Evolutionary conservation across 805 yeast species (phyloP), one percentile per base, ranked within the genome.

Genomic region (Pichia manshurica): DNA sequence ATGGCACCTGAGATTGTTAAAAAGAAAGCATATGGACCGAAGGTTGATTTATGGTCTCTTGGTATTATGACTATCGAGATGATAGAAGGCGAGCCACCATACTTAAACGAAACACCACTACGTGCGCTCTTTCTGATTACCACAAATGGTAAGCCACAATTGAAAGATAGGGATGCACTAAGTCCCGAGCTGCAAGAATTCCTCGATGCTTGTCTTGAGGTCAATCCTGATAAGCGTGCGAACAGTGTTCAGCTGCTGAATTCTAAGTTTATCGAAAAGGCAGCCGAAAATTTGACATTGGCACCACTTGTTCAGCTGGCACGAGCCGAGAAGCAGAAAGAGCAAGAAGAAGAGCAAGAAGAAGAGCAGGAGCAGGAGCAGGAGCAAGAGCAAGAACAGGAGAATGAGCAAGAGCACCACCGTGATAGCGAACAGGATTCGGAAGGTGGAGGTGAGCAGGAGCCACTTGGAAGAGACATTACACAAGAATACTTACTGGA

Each of bases 1-100:
- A 84, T 84, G 93, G 93, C 93, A 0, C 93, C 93, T 1, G 93
- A 84, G 64, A 89, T 84, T 39, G 89, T 84, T 35, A 80, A 79
- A 56, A 87, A 82, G 58, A 82, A 84, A 58, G 88, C 84, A 53
- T 84, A 84, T 59, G 93, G 84, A 42, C 87, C 84, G 44, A 85
- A 85, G 61, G 88, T 84, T 23, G 93, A 84, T 59, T 82, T 85
- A 21, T 84, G 93, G 93, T 81, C 87, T 3, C 66, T 84, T 49
- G 93, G 93, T 40, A 85, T 84, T 53, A 84, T 84, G 93, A 82
- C 90, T 3, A 85, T 84, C 54, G 93, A 84, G 61, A 84, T 84
- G 93, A 84, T 84, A 50, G 93, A 84, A 61, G 84, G 87, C 21
- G 91, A 84, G 65, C 93, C 93, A 2, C 93, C 93, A 15, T 84